Conservation (phyloP, 108 stramenopile species). For the Pseudonitzschia multiseries region DNA sequence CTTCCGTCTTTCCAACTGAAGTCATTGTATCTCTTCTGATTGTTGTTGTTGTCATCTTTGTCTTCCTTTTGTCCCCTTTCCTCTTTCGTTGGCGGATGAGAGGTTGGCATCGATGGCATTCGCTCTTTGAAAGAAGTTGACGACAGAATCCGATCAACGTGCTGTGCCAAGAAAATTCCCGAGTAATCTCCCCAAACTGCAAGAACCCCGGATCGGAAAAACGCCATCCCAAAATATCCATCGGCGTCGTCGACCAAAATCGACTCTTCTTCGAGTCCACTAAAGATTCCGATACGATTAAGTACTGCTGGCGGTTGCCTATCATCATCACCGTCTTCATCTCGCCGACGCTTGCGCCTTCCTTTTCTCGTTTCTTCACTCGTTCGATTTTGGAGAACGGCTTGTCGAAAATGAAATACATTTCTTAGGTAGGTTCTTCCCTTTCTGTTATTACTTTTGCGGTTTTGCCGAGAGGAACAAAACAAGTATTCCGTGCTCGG, state of each 20-base stretch:
- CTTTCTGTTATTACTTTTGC: too few relatives aligned
- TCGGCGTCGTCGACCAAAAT: neutral
- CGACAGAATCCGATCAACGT: neutral
- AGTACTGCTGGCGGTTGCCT: neutral
- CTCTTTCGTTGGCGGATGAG: too few relatives aligned
- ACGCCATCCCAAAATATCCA: neutral
- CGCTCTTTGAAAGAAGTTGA: too few relatives aligned
- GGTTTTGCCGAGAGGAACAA: neutral
- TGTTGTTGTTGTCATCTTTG: neutral
- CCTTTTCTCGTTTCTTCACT: neutral
- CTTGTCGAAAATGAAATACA: neutral
- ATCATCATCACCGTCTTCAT: too few relatives aligned
- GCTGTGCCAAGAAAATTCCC: neutral
- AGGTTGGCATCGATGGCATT: too few relatives aligned
- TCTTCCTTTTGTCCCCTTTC: neutral
- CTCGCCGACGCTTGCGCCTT: neutral
- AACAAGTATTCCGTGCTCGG: neutral
- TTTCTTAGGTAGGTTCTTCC: neutral
- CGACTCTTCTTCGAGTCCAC: neutral
- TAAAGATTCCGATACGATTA: constrained; percentile 1
- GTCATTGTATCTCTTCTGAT: neutral
- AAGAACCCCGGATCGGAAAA: neutral
- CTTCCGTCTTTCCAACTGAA: neutral
- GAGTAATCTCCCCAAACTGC: constrained; percentile 2
- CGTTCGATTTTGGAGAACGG: neutral